These are phyloP conservation scores for Hymenotorrendiella dingleyae DNA, from an alignment of 2,329 filamentous ascomycete species.

Conservation along the genomic window DNA sequence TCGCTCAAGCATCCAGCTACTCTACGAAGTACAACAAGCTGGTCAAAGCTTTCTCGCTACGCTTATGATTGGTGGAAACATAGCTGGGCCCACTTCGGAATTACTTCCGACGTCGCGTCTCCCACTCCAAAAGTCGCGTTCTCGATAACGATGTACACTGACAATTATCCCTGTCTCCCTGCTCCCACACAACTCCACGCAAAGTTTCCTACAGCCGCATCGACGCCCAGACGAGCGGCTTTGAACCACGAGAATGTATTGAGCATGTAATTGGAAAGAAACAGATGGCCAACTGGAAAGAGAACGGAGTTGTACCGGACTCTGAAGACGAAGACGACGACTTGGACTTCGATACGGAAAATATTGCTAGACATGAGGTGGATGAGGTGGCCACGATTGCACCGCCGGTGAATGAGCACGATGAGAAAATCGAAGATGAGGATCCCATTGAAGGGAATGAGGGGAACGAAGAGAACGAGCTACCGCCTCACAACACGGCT, in stretches of 20 bases:
- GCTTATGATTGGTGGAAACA: too few species aligned
- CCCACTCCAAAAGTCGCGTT: not conserved
- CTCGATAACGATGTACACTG: not conserved
- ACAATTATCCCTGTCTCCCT: not conserved
- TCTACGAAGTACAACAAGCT: too few species aligned
- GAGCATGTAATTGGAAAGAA: conserved; percentile 19
- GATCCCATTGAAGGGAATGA: too few species aligned
- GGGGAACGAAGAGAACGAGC: too few species aligned
- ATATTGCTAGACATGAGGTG: too few species aligned
- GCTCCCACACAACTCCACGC: conserved; percentile 5
- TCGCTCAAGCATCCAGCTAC: too few species aligned
- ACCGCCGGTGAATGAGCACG: too few species aligned
- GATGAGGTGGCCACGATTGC: too few species aligned
- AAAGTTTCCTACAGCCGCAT: conserved; percentile 12
- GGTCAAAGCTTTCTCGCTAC: too few species aligned
- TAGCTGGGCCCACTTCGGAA: not conserved
- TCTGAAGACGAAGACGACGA: conserved; percentile 32
- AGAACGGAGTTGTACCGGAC: conserved; percentile 31
- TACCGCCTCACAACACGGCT: too few species aligned
- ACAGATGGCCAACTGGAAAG: conserved; percentile 32
- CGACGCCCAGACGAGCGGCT: not conserved
- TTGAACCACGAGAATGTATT: not conserved
- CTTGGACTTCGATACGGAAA: conserved; percentile 10
- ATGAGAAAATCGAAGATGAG: too few species aligned
- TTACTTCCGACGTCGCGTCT: not conserved